Evolutionary conservation across 306 rosid species (phyloP).

Genomic region (Prunus campanulata): DNA sequence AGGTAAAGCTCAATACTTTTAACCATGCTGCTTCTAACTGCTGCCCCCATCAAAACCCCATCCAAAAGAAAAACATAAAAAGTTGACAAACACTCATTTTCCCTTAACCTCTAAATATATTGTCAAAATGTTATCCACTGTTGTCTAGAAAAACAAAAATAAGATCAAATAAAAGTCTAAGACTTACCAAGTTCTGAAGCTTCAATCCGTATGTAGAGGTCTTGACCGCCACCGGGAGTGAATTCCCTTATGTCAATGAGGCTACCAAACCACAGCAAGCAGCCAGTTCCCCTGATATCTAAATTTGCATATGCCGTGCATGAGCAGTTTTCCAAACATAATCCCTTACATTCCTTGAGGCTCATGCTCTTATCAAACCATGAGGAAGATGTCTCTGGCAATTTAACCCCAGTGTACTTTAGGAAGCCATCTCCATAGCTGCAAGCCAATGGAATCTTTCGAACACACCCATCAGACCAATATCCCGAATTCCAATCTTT

Average conservation of each 20-base stretch:
- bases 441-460: conserved; percentile 4
- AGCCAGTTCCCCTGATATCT: conserved; percentile 28
- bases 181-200: neutral
- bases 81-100: no score
- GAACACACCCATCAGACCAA: conserved; percentile 46
- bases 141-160: no score
- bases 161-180: no score
- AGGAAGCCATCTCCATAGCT: no score
- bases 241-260: conserved; percentile 32
- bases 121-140: no score
- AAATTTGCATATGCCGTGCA: conserved; percentile 25
- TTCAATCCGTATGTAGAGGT: conserved; percentile 9
- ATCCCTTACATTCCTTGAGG: conserved; percentile 20
- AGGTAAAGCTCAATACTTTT: no score
- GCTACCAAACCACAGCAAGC: conserved; percentile 36
- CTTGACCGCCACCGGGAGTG: neutral
- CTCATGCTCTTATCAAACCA: conserved; percentile 15
- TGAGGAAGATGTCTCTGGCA: no score
- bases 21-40: no score
- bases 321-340: conserved; percentile 25
- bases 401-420: no score
- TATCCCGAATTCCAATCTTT: conserved; percentile 24
- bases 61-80: no score
- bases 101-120: no score
- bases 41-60: no score